Base-by-base conservation (phyloP, 768 basidiomycete species). In the Boletellus ananiceps region DNA sequence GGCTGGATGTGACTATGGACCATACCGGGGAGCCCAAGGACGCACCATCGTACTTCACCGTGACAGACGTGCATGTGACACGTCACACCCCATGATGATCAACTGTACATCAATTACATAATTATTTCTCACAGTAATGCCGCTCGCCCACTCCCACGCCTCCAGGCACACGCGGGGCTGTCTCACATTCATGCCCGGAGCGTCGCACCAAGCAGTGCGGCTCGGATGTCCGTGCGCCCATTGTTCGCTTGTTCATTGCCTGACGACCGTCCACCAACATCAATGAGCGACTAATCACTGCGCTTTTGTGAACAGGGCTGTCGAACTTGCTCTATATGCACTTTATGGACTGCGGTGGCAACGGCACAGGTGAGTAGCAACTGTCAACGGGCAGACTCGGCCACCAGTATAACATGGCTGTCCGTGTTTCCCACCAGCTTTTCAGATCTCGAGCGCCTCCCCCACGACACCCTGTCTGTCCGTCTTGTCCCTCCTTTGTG, bases 401-500 rank as follows among this genome's bases (percentile, higher is more conserved):
- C 29, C 33, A 36, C 33, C 4, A 32, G 25, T 19, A 44, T 47
- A 33, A 36, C 50, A 44, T 46, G 50, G 34, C 41, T 35, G 46
- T 58, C 44, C 4, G 31, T 12, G 37, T 52, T 57, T 69, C 63
- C 58, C 61, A 65, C 65, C 64, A 49, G n/a, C n/a, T 23, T 33
- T 37, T 34, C 14, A 47, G 44, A 32, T 19, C 45, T 36, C 29
- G n/a, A 47, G 16, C 33, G 51, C 57, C 51, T 47, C 48, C 53
- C 45, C n/a, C 23, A 39, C 49, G 41, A 74, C 78, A 72, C 71
- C 71, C 25, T 73, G 74, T 59, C 76, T 80, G 78, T 77, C 62
- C 57, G 29, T 29, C 29, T 71, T 64, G 44, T 62, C 55, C 56
- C 56, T 56, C 61, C 57, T 56, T 66, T 46, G 44, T 47, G 47